Evolutionary conservation across 2,329 filamentous ascomycete species (phyloP).

Genomic region (Sporothrix euskadiensis): DNA sequence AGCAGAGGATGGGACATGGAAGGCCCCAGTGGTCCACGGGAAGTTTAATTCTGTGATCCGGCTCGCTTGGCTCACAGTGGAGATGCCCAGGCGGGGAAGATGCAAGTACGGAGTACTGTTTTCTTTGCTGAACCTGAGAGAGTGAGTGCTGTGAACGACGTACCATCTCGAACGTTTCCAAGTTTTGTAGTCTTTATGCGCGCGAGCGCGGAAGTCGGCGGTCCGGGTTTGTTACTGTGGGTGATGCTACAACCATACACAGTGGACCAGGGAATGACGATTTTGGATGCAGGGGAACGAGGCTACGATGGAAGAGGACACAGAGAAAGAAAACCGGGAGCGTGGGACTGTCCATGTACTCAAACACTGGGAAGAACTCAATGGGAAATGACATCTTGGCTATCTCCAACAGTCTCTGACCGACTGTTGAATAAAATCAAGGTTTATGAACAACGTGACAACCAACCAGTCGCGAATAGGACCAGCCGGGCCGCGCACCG

Average conservation of each 20-base stretch:
- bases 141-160: too few species aligned
- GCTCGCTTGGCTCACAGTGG: constrained; percentile 1
- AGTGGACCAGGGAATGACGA: background rate
- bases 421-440: background rate
- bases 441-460: background rate
- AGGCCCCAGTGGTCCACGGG: background rate
- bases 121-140: background rate
- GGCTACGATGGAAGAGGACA: background rate
- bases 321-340: background rate
- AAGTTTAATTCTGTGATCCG: constrained; percentile 13
- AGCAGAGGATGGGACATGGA: background rate
- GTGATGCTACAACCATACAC: background rate
- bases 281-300: background rate
- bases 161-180: background rate
- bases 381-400: background rate
- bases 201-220: background rate
- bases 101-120: background rate
- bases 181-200: constrained; percentile 14
- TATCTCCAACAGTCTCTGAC: background rate
- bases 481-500: constrained; percentile 8
- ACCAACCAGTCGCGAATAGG: background rate
- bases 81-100: background rate
- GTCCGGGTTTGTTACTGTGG: background rate
- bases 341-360: background rate
- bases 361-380: background rate